phyloP scores from a whole-genome alignment of 2,329 filamentous ascomycete genomes.

The Hirsutella minnesotensis region DNA sequence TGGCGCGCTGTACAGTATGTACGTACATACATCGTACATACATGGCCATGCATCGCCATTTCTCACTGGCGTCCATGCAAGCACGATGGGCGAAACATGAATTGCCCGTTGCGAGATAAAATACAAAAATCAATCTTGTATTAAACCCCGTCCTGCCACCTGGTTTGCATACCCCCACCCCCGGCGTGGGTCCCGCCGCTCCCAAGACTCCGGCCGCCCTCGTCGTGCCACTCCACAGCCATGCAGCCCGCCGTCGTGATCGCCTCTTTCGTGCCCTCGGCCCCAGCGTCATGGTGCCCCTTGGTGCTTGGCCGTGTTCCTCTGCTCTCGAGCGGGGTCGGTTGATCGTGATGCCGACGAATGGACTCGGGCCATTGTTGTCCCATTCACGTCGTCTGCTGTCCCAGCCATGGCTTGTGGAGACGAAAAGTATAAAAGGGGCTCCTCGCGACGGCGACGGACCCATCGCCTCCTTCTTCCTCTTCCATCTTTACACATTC shows the following conservation, averaged over 20 bases:
- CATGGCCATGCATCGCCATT: too few relatives aligned
- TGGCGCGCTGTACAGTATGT: too few relatives aligned
- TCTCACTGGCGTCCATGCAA: too few relatives aligned
- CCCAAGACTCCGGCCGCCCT: constrained; percentile 8
- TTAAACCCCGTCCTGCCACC: too few relatives aligned
- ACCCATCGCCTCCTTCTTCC: constrained; percentile 37
- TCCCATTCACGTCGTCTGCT: constrained; percentile 19
- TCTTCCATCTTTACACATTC: constrained; percentile 27
- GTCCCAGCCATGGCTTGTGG: constrained; percentile 14
- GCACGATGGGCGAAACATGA: too few relatives aligned
- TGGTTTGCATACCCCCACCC: too few relatives aligned
- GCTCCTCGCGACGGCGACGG: constrained; percentile 31
- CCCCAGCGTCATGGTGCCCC: too few relatives aligned
- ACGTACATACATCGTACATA: too few relatives aligned
- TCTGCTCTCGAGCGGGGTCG: constrained; percentile 26
- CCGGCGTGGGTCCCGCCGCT: too few relatives aligned
- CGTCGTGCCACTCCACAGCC: constrained; percentile 17
- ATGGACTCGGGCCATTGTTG: constrained; percentile 30
- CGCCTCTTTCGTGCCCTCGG: constrained; percentile 16
- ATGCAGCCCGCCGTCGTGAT: constrained; percentile 22
- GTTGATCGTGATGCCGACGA: constrained; percentile 23
- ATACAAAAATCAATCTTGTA: too few relatives aligned
- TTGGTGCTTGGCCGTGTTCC: too few relatives aligned
- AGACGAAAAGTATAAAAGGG: constrained; percentile 54
- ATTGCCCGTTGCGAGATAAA: too few relatives aligned